These are phyloP conservation scores for Colletotrichum musae DNA, from an alignment of 2,329 filamentous ascomycete species.

Conservation along the genomic window DNA sequence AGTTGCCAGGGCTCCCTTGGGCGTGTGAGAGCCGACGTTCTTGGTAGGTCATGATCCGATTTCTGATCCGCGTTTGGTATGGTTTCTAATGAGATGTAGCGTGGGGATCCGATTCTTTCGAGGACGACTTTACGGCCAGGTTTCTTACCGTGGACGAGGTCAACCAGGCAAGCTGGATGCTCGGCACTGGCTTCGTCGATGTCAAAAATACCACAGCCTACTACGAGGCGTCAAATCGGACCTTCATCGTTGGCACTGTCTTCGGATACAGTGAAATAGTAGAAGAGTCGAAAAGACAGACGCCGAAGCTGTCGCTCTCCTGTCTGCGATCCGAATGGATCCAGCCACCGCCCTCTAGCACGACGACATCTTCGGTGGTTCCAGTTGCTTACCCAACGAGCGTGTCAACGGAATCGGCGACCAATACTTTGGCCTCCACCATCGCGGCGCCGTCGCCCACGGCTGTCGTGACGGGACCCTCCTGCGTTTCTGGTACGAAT, in stretches of 20 bases:
- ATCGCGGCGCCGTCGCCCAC: not conserved
- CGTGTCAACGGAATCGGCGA: not conserved
- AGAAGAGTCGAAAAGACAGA: not conserved
- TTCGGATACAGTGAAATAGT: not conserved
- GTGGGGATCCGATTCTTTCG: not conserved
- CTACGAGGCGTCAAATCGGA: conserved; percentile 3
- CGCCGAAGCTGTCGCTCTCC: not conserved
- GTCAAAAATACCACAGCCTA: not conserved
- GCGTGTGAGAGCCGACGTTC: not conserved
- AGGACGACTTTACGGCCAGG: not conserved
- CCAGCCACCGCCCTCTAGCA: not conserved
- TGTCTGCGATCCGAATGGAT: not conserved
- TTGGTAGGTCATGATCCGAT: not conserved
- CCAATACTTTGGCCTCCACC: not conserved
- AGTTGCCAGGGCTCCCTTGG: conserved; percentile 7
- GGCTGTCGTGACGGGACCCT: not conserved
- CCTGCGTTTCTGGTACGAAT: not conserved
- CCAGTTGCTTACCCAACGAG: not conserved
- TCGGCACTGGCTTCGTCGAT: not conserved
- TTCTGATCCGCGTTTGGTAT: not conserved
- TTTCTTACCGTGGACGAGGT: not conserved
- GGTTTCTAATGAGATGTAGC: not conserved
- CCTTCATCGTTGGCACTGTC: conserved; percentile 1
- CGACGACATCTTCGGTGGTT: not conserved
- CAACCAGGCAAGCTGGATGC: not conserved